Evolutionary conservation across 768 basidiomycete species (phyloP).

Genomic region (Lactifluus pinguis): DNA sequence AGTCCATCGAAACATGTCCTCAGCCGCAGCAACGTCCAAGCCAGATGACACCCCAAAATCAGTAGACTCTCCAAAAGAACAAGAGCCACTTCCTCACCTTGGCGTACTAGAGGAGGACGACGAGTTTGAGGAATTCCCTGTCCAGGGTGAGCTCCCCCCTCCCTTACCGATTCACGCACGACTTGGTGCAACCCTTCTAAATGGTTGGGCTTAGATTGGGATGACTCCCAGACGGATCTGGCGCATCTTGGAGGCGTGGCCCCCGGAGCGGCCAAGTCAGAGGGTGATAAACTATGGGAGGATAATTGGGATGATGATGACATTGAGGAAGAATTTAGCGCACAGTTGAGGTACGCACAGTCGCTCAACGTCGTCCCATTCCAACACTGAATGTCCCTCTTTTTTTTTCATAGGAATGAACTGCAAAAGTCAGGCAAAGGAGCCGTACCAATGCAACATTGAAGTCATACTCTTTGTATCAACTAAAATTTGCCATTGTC

Average conservation of each 20-base stretch:
- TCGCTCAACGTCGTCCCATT: background rate
- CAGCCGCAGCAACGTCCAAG: constrained; percentile 25
- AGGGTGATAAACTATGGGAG: constrained; percentile 93
- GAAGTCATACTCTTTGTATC: background rate
- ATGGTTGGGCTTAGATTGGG: constrained; percentile 53
- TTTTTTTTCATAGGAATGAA: constrained; percentile 42
- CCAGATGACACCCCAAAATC: constrained; percentile 20
- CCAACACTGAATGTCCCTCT: background rate
- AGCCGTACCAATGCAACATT: constrained; percentile 24
- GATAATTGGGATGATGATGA: constrained; percentile 99
- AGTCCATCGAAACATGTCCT: constrained; percentile 19
- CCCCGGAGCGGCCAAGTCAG: constrained; percentile 67
- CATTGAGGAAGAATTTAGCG: constrained; percentile 94
- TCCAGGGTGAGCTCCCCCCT: constrained; percentile 50
- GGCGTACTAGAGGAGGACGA: constrained; percentile 96
- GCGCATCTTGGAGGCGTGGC: constrained; percentile 67
- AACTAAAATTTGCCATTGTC: background rate
- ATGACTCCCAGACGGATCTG: constrained; percentile 75
- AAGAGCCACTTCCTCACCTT: constrained; percentile 40
- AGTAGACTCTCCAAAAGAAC: constrained; percentile 21
- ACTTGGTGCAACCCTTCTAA: background rate
- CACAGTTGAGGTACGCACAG: constrained; percentile 78
- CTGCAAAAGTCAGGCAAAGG: constrained; percentile 49
- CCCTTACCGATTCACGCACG: background rate
- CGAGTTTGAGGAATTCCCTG: constrained; percentile 90